phyloP scores from a whole-genome alignment of 192 early-diverging fungal genomes.

The Mortierella hygrophila region DNA sequence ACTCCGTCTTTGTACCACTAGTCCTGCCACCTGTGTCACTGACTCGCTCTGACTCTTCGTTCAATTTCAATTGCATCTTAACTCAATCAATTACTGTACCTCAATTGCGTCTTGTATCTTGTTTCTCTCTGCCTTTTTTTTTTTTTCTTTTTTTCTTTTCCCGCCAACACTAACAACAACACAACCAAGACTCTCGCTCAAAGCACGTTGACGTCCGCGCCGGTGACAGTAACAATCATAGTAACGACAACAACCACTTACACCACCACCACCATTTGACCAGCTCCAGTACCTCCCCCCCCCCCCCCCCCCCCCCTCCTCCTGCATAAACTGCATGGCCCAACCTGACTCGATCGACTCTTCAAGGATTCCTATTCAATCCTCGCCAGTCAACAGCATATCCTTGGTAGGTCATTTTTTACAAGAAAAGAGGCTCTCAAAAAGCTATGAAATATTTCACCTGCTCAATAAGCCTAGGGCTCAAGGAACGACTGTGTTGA shows the following conservation, averaged over 20 bases:
- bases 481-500: not conserved
- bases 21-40: not conserved
- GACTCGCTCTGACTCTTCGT: conserved; percentile 2
- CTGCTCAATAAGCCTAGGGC: not conserved
- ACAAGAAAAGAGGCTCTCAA: not conserved
- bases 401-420: not conserved
- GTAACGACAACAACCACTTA: not conserved
- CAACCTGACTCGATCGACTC: not conserved
- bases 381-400: not conserved
- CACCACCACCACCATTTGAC: not conserved
- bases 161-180: not conserved
- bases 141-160: not conserved
- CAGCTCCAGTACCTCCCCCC: not conserved
- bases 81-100: too few species aligned
- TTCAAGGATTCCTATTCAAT: conserved; percentile 4
- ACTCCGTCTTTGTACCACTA: not conserved
- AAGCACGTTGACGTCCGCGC: not conserved
- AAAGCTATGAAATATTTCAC: conserved; percentile 1
- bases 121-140: not conserved
- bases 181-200: not conserved
- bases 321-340: conserved; percentile 2
- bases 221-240: not conserved
- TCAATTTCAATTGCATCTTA: not conserved
- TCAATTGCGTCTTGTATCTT: not conserved
- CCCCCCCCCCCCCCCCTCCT: not conserved